Conservation (phyloP, 2,329 filamentous ascomycete species). For the Phaeosphaeriaceae sp. region DNA sequence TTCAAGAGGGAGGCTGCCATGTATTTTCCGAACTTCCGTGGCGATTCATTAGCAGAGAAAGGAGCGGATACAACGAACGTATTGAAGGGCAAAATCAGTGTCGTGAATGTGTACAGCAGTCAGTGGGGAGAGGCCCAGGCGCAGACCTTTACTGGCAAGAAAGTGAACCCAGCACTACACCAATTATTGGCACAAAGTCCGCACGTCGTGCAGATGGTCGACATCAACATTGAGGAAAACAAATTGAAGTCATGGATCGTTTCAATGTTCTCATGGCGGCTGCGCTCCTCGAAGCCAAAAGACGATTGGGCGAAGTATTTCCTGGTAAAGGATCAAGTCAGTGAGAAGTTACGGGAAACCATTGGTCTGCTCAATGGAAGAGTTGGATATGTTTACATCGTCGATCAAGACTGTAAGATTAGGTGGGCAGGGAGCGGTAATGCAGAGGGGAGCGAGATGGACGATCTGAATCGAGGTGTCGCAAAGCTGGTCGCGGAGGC, state of each 20-base stretch:
- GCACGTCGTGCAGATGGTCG: constrained; percentile 74
- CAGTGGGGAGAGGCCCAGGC: constrained; percentile 86
- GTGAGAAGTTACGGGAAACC: constrained; percentile 63
- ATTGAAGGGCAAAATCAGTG: constrained; percentile 74
- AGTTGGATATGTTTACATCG: constrained; percentile 91
- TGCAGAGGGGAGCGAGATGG: constrained; percentile 70
- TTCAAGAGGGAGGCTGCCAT: constrained; percentile 84
- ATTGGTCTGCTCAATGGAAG: constrained; percentile 82
- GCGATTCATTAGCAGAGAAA: constrained; percentile 70
- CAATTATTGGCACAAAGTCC: constrained; percentile 62
- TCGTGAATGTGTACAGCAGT: constrained; percentile 83
- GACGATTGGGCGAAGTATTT: constrained; percentile 66
- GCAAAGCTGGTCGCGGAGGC: constrained; percentile 61
- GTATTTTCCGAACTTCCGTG: constrained; percentile 92
- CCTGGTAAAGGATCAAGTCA: constrained; percentile 64
- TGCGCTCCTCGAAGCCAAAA: constrained; percentile 56
- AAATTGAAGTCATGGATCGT: constrained; percentile 66
- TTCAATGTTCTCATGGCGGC: constrained; percentile 58
- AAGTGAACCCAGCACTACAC: constrained; percentile 74
- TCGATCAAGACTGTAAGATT: constrained; percentile 87
- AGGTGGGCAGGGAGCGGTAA: constrained; percentile 89
- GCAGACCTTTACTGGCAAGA: constrained; percentile 68
- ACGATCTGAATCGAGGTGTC: constrained; percentile 70
- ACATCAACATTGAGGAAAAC: constrained; percentile 89
- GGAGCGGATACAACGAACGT: constrained; percentile 73